phyloP scores from a whole-genome alignment of 345 rosid species.

The Camelina neglecta region DNA sequence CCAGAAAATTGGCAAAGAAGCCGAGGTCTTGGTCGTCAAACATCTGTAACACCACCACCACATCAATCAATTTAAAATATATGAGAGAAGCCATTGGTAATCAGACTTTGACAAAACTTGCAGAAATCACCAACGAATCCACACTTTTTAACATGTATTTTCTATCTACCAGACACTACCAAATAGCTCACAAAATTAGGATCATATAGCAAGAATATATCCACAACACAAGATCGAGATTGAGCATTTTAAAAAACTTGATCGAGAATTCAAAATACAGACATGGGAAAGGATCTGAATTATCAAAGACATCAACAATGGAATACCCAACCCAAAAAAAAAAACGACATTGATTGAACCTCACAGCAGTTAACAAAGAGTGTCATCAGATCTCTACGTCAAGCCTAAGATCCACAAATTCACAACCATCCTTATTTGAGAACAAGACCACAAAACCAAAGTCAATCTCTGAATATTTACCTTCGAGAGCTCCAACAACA shows the following conservation, averaged over 20 bases:
- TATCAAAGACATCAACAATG: background rate
- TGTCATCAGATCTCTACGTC: constrained; percentile 9
- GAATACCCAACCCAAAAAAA: background rate
- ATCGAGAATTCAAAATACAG: background rate
- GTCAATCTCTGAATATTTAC: background rate
- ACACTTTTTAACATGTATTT: background rate
- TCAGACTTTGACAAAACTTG: background rate
- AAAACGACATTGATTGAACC: background rate
- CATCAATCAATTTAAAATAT: background rate
- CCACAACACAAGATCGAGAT: background rate
- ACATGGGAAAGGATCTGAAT: background rate
- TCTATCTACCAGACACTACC: background rate
- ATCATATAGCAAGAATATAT: background rate
- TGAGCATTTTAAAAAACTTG: background rate
- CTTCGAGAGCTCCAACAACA: constrained; percentile 5
- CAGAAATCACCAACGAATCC: background rate
- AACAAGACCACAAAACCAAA: background rate
- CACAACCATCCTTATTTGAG: background rate
- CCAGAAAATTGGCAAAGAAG: constrained; percentile 76
- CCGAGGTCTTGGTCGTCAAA: constrained; percentile 73
- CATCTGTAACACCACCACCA: constrained; percentile 58
- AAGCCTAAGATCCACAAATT: constrained; percentile 19
- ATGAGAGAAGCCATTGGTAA: constrained; percentile 1
- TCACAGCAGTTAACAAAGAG: background rate
- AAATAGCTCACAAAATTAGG: background rate